Evolutionary conservation across 306 rosid genomes (phyloP).

Genomic region (Adenanthera pavonina): DNA sequence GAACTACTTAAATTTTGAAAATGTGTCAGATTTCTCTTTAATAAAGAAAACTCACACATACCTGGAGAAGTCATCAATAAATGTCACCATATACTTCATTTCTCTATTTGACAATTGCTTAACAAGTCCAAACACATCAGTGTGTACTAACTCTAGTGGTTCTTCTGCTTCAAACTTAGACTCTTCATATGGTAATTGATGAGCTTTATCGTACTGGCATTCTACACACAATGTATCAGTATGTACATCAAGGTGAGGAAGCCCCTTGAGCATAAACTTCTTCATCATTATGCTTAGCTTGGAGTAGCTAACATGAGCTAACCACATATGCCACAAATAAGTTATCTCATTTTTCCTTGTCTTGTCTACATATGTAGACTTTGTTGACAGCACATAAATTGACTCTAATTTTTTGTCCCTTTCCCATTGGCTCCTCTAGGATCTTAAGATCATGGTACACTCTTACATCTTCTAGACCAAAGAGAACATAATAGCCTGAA

Average conservation of each 20-base stretch:
- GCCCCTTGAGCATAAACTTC: not conserved
- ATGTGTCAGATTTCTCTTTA: too few species aligned
- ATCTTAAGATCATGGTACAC: not conserved
- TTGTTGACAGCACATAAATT: not conserved
- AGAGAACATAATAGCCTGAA: not conserved
- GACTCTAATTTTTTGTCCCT: not conserved
- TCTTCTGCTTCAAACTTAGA: not conserved
- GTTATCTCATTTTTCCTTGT: too few species aligned
- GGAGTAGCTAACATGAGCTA: not conserved
- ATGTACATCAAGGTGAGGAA: not conserved
- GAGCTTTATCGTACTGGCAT: not conserved
- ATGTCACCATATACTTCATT: not conserved
- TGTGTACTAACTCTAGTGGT: not conserved
- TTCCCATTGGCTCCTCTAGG: not conserved
- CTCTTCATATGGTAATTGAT: not conserved
- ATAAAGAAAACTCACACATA: not conserved
- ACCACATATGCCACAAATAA: not conserved
- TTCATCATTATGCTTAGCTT: not conserved
- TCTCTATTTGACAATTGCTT: not conserved
- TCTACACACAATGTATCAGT: not conserved
- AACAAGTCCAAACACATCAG: not conserved
- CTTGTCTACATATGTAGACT: not conserved
- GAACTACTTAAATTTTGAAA: not conserved
- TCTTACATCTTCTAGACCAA: not conserved
- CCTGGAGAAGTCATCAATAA: not conserved